A percentile compares a stretch with the other conserved stretches of the same genome.
phyloP scores from a whole-genome alignment of 78 protist species.

The Bodo saltans region DNA sequence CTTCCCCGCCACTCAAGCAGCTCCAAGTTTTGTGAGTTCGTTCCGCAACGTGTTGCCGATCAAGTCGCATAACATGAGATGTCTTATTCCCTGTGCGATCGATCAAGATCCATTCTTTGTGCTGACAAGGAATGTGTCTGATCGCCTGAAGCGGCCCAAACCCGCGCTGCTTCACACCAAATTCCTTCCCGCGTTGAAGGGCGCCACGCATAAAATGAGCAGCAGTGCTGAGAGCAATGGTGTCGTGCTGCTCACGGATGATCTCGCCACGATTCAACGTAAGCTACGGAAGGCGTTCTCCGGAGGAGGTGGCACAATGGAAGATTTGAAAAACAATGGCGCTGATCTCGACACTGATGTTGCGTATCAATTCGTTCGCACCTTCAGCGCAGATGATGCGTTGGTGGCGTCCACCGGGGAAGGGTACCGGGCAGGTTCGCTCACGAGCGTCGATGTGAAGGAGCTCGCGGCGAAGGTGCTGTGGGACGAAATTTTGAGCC shows the following conservation, averaged over 20 bases:
- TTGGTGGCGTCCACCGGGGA: conserved; percentile 53
- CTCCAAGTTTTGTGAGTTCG: conserved; percentile 84
- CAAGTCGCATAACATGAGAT: conserved; percentile 37
- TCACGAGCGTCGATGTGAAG: conserved; percentile 4
- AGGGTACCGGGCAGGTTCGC: background rate
- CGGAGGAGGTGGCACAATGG: conserved; percentile 87
- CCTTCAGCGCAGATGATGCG: conserved; percentile 80
- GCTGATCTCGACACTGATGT: conserved; percentile 75
- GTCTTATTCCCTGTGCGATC: conserved; percentile 98
- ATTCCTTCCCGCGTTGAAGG: conserved; percentile 94
- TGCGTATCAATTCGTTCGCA: conserved; percentile 75
- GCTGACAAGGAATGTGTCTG: conserved; percentile 91
- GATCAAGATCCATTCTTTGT: conserved; percentile 98
- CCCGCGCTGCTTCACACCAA: conserved; percentile 85
- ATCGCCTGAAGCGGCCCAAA: conserved; percentile 66
- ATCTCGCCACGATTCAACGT: conserved; percentile 61
- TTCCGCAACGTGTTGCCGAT: conserved; percentile 90
- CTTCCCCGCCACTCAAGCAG: conserved; percentile 91
- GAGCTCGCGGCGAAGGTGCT: conserved; percentile 19
- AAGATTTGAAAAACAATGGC: conserved; percentile 82
- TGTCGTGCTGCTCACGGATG: conserved; percentile 87
- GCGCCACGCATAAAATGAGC: conserved; percentile 75
- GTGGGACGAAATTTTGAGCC: too few relatives aligned
- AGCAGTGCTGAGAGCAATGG: conserved; percentile 64
- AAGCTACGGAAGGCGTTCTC: conserved; percentile 81